Conservation (phyloP, 2,329 filamentous ascomycete genomes). For the Sporothrix euskadiensis region DNA sequence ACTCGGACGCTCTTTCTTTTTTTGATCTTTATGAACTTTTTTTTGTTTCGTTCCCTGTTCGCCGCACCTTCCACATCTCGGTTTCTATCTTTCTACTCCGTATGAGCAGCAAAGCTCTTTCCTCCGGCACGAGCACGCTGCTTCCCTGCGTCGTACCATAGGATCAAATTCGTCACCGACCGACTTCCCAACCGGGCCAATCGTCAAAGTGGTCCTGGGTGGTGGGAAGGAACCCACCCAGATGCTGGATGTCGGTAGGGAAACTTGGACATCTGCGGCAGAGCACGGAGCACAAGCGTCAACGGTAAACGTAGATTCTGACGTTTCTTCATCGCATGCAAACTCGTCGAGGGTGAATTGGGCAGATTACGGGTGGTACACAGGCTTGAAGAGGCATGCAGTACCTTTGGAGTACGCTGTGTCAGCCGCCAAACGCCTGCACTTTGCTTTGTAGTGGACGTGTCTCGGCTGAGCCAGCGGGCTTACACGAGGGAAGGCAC, state of each 20-base stretch:
- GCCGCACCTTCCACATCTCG: not conserved
- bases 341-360: not conserved
- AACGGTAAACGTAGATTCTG: not conserved
- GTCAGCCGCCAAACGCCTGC: slow-evolving; percentile 10
- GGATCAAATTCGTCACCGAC: slow-evolving; percentile 30
- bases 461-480: not conserved
- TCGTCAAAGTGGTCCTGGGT: not conserved
- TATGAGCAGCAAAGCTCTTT: not conserved
- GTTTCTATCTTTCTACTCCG: not conserved
- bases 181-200: not conserved
- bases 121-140: slow-evolving; percentile 17
- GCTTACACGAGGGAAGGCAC: not conserved
- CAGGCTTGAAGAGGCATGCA: not conserved
- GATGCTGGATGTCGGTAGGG: not conserved
- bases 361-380: no score
- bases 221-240: slow-evolving; percentile 2
- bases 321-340: not conserved
- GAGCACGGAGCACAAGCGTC: not conserved
- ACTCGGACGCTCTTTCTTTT: not conserved
- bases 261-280: not conserved
- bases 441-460: not conserved
- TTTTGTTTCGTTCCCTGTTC: not conserved
- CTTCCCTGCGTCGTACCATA: slow-evolving; percentile 29
- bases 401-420: not conserved
- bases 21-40: not conserved